Evolutionary conservation across 2,329 filamentous ascomycete genomes (phyloP).

Genomic region (Aspergillus viridinutans): DNA sequence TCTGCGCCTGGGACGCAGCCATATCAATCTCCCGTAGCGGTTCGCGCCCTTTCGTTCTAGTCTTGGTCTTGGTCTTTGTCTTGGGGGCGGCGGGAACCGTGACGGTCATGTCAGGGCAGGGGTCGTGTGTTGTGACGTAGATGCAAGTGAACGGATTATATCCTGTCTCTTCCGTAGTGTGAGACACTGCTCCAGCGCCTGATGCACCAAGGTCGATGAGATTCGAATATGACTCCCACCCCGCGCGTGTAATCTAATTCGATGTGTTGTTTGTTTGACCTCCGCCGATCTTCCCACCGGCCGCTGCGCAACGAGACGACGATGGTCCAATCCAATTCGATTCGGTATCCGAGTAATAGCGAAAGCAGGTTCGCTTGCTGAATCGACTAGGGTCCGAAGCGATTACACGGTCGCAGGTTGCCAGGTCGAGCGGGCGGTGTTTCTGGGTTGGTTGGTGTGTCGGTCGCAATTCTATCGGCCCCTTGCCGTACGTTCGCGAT

Average conservation of each 20-base stretch:
- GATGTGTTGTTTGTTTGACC: background rate
- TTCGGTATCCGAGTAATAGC: background rate
- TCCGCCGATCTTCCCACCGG: background rate
- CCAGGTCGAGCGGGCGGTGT: background rate
- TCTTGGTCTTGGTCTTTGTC: conserved; percentile 25
- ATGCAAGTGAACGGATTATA: background rate
- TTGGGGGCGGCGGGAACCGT: conserved; percentile 32
- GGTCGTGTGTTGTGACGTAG: background rate
- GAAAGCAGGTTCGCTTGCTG: background rate
- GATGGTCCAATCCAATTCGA: background rate
- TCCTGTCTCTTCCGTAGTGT: background rate
- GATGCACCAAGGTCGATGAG: background rate
- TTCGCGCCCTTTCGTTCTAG: conserved; percentile 33
- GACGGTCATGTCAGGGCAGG: conserved; percentile 35
- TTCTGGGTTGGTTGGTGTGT: conserved; percentile 5
- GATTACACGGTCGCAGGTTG: conserved; percentile 7
- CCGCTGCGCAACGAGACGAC: background rate
- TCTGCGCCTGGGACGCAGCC: conserved; percentile 36
- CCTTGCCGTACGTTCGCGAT: conserved; percentile 6
- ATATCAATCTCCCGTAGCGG: conserved; percentile 35
- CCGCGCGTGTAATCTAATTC: background rate
- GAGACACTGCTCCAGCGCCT: background rate
- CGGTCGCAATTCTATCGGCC: conserved; percentile 11
- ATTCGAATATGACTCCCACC: background rate
- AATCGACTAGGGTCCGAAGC: background rate